Percentiles rank a stretch among this genome's conserved stretches.
These are phyloP conservation scores for Boechera divaricarpa DNA, from an alignment of 345 rosid genomes.

Conservation along the genomic window DNA sequence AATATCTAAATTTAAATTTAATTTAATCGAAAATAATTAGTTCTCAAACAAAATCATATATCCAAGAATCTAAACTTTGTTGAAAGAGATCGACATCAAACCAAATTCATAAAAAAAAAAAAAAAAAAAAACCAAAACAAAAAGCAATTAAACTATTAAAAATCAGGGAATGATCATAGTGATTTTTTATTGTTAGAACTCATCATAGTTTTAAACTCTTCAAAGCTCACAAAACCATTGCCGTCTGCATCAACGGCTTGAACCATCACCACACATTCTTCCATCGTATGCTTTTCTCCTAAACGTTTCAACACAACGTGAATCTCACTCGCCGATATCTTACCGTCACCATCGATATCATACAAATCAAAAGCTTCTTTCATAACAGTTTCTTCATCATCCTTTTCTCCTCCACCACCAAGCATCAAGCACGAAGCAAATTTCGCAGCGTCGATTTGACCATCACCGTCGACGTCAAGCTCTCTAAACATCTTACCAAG, in stretches of 20 bases:
- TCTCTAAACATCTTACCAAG: slow-evolving; percentile 31
- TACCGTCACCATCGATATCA: slow-evolving; percentile 33
- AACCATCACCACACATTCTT: background rate
- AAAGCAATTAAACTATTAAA: background rate
- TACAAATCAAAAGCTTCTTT: slow-evolving; percentile 32
- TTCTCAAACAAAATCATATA: background rate
- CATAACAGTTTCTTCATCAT: background rate
- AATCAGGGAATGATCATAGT: background rate
- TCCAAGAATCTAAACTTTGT: too few relatives aligned
- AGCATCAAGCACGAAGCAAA: background rate
- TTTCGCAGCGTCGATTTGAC: slow-evolving; percentile 3
- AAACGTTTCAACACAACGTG: slow-evolving; percentile 17
- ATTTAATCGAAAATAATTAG: background rate
- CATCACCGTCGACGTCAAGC: slow-evolving; percentile 23
- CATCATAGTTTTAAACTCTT: slow-evolving; percentile 25
- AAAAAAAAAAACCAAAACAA: background rate
- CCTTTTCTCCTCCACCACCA: background rate
- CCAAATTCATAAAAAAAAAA: background rate
- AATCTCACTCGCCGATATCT: slow-evolving; percentile 37
- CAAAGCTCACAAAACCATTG: slow-evolving; percentile 17
- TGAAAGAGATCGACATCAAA: background rate
- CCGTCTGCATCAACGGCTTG: slow-evolving; percentile 3
- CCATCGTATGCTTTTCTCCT: slow-evolving; percentile 10
- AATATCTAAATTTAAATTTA: background rate
- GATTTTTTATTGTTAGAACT: background rate